Conservation (phyloP, 2,329 filamentous ascomycete genomes). For the Colletotrichum sp. region DNA sequence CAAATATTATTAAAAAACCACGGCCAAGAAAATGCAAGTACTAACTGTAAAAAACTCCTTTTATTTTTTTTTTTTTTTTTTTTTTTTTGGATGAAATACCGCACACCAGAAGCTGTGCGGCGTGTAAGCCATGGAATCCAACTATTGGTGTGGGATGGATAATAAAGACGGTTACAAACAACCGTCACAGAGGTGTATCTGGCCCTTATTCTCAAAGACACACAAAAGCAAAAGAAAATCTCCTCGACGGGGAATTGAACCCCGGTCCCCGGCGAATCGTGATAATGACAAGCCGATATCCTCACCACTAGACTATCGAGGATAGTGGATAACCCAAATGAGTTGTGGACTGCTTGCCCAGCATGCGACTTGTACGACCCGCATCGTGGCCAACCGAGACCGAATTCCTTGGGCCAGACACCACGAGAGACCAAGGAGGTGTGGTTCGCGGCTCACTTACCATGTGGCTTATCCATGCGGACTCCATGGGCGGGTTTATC, state of each 20-base stretch:
- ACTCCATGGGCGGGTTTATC: background rate
- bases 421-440: background rate
- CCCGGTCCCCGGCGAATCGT: background rate
- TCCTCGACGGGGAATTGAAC: background rate
- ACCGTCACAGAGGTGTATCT: background rate
- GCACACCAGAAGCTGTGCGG: background rate
- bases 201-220: background rate
- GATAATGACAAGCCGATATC: background rate
- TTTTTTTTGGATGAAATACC: background rate
- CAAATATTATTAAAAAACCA: too few species aligned
- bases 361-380: background rate
- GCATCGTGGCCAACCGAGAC: background rate
- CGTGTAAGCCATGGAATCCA: rapidly evolving
- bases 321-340: background rate
- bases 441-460: background rate
- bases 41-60: too few species aligned
- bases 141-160: rapidly evolving
- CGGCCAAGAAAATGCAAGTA: too few species aligned
- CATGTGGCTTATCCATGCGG: background rate
- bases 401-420: background rate
- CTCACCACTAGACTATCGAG: background rate
- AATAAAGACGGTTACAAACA: background rate
- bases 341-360: background rate
- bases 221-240: background rate
- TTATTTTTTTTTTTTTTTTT: too few species aligned